Evolutionary conservation across 2,329 filamentous ascomycete species (phyloP).

Genomic region (Lecanicillium sp.): DNA sequence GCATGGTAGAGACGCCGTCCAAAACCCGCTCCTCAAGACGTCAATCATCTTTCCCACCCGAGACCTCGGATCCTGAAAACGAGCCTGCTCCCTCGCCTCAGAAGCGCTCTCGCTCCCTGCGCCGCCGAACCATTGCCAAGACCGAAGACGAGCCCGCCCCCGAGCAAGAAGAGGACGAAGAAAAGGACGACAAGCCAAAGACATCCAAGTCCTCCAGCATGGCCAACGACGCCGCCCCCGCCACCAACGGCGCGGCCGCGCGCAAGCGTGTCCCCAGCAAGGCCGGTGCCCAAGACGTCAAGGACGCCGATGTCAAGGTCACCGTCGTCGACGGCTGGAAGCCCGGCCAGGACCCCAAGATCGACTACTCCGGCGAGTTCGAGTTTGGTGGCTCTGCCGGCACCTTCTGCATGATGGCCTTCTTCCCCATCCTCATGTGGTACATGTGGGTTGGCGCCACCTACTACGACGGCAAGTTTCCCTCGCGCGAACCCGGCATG

Average conservation of each 20-base stretch:
- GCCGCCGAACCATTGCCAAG: constrained; percentile 42
- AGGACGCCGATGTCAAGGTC: constrained; percentile 20
- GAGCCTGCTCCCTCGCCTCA: constrained; percentile 42
- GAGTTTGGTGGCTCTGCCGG: constrained; percentile 91
- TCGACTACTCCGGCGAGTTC: constrained; percentile 57
- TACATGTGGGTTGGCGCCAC: constrained; percentile 98
- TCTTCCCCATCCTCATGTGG: constrained; percentile 94
- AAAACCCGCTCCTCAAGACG: constrained; percentile 41
- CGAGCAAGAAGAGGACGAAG: constrained; percentile 38
- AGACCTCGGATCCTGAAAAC: constrained; percentile 41
- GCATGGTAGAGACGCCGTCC: constrained; percentile 53
- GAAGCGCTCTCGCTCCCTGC: constrained; percentile 31
- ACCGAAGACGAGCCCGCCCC: constrained; percentile 46
- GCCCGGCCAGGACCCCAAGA: constrained; percentile 53
- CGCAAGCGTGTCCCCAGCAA: constrained; percentile 8
- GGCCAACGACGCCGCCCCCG: background rate
- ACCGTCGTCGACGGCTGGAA: constrained; percentile 48
- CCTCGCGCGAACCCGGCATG: constrained; percentile 59
- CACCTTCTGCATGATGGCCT: constrained; percentile 77
- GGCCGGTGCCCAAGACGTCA: background rate
- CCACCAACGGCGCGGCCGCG: constrained; percentile 5
- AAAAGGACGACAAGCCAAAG: constrained; percentile 13
- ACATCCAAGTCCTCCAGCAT: constrained; percentile 8
- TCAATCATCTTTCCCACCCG: constrained; percentile 42
- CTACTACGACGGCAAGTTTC: constrained; percentile 83